These are phyloP conservation scores for Chalaropsis thielavioides DNA, from an alignment of 2,329 filamentous ascomycete genomes.

Conservation along the genomic window DNA sequence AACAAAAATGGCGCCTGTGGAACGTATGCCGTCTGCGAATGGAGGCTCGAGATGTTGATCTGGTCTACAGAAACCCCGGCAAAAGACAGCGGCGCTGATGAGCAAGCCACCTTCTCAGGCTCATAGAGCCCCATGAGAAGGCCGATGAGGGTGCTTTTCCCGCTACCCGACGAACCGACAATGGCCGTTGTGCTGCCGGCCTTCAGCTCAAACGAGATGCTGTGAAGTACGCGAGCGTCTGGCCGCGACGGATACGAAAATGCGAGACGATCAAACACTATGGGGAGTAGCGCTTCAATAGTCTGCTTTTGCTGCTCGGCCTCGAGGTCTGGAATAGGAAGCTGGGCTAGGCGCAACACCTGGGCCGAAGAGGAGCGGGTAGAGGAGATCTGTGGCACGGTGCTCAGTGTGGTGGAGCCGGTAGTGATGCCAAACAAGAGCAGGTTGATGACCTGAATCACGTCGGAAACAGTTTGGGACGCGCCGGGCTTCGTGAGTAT, in stretches of 20 bases:
- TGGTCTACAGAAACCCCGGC: slow-evolving; percentile 18
- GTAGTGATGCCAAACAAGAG: slow-evolving; percentile 72
- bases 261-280: slow-evolving; percentile 37
- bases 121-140: slow-evolving; percentile 60
- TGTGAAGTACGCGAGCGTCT: slow-evolving; percentile 39
- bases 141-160: slow-evolving; percentile 72
- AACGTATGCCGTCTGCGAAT: slow-evolving; percentile 50
- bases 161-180: slow-evolving; percentile 74
- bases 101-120: slow-evolving; percentile 21
- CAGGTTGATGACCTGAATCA: slow-evolving; percentile 65
- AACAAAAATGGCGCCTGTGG: slow-evolving; percentile 63
- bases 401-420: slow-evolving; percentile 52
- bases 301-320: slow-evolving; percentile 36
- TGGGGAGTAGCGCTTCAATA: slow-evolving; percentile 27
- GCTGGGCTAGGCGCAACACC: slow-evolving; percentile 53
- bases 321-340: slow-evolving; percentile 41
- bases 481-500: slow-evolving; percentile 36
- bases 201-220: slow-evolving; percentile 51
- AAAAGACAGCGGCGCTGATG: neutral
- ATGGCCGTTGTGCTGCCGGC: slow-evolving; percentile 57
- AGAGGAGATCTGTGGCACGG: slow-evolving; percentile 67
- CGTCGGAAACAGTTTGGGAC: slow-evolving; percentile 37
- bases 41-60: slow-evolving; percentile 46
- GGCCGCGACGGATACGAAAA: slow-evolving; percentile 58
- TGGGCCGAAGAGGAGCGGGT: slow-evolving; percentile 58